phyloP scores from a whole-genome alignment of 1,284 basidiomycete species.

The Irpex sp. region DNA sequence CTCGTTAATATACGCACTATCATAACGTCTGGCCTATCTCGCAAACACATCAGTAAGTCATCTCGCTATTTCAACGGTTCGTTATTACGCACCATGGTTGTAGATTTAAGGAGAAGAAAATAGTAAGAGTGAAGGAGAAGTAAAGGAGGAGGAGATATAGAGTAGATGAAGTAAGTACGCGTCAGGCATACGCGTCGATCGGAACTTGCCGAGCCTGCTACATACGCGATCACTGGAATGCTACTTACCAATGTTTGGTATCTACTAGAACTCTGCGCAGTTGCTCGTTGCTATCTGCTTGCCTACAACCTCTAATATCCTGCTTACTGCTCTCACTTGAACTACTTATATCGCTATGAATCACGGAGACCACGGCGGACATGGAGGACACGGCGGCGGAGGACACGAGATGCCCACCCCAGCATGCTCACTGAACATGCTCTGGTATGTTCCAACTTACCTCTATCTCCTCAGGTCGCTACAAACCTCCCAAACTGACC shows the following conservation, averaged over 20 bases:
- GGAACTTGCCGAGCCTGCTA: constrained; percentile 11
- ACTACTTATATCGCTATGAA: constrained; percentile 23
- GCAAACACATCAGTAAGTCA: background rate
- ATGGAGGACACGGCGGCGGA: constrained; percentile 32
- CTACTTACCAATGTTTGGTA: no score
- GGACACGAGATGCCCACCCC: constrained; percentile 44
- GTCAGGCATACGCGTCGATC: constrained; percentile 28
- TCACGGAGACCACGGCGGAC: constrained; percentile 42
- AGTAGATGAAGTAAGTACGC: constrained; percentile 16
- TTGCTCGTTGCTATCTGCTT: background rate
- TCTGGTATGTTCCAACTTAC: constrained; percentile 54
- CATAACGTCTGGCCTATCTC: constrained; percentile 79
- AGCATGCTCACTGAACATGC: constrained; percentile 61
- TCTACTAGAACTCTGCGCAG: background rate
- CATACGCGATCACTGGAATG: background rate
- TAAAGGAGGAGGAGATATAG: constrained; percentile 4
- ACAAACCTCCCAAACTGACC: constrained; percentile 9
- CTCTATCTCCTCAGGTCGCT: no score
- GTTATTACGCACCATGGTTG: constrained; percentile 29
- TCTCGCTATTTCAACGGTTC: background rate
- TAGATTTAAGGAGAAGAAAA: background rate
- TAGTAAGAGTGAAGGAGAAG: background rate
- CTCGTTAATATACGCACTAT: constrained; percentile 52
- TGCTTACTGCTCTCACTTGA: background rate
- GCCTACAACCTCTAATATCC: background rate